Conservation (phyloP, 306 rosid species). For the Adenanthera pavonina region DNA sequence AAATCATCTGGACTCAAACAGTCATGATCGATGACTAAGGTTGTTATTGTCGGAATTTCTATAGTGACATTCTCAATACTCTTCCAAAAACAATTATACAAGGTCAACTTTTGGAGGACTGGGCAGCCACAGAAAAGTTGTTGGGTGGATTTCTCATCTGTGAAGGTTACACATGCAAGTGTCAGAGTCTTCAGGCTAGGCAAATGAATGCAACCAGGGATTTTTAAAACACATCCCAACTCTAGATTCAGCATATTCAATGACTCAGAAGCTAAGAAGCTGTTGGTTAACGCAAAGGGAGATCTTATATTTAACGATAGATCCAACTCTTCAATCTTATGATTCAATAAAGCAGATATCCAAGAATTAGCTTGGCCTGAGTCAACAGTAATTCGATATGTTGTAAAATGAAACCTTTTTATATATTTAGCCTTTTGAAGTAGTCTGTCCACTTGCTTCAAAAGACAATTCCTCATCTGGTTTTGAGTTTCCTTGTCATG, state of each 20-base stretch:
- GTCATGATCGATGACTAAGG: not conserved
- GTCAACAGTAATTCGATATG: not conserved
- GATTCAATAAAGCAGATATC: conserved; percentile 15
- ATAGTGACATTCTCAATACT: not conserved
- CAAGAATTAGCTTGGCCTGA: not conserved
- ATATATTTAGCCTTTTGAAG: conserved; percentile 4
- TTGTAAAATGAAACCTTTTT: not conserved
- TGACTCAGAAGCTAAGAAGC: conserved; percentile 12
- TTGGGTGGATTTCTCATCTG: conserved; percentile 26
- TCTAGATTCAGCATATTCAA: conserved; percentile 4
- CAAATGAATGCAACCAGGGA: not conserved
- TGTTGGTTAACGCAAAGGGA: conserved; percentile 7
- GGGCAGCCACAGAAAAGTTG: no score
- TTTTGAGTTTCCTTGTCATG: not conserved
- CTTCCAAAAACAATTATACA: conserved; percentile 1
- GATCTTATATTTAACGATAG: not conserved
- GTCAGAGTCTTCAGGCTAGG: conserved; percentile 14
- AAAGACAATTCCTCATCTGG: not conserved
- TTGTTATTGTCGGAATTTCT: conserved; percentile 9
- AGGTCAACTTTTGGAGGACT: not conserved
- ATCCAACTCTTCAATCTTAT: conserved; percentile 17
- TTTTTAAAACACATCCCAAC: not conserved
- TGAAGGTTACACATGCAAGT: conserved; percentile 15
- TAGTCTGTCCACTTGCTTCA: conserved; percentile 25
- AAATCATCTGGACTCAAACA: no score